phyloP scores from a whole-genome alignment of 306 rosid species.

The Begonia fuchsioides region DNA sequence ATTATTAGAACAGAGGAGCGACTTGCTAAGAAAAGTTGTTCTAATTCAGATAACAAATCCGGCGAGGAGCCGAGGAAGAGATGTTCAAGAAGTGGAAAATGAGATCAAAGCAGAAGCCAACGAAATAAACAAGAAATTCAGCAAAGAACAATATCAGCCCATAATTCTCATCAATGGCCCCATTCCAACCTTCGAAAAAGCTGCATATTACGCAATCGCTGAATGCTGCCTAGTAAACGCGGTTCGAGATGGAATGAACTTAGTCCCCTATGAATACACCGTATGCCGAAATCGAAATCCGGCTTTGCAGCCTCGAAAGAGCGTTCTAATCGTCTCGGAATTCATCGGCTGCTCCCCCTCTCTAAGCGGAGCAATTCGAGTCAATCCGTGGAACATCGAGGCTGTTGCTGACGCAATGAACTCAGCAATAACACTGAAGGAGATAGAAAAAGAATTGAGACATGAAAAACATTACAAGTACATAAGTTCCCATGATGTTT shows the following conservation, averaged over 20 bases:
- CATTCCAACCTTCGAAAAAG: slow-evolving; percentile 66
- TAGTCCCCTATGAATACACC: slow-evolving; percentile 73
- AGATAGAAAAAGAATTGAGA: slow-evolving; percentile 52
- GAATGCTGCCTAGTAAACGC: slow-evolving; percentile 87
- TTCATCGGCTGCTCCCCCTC: slow-evolving; percentile 88
- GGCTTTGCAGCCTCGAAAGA: slow-evolving; percentile 23
- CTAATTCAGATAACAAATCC: slow-evolving; percentile 81
- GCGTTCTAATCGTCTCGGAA: slow-evolving; percentile 86
- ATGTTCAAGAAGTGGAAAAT: slow-evolving; percentile 59
- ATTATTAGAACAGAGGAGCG: slow-evolving; percentile 49
- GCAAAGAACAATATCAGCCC: slow-evolving; percentile 43
- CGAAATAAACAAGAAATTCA: slow-evolving; percentile 49
- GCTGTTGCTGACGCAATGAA: slow-evolving; percentile 68
- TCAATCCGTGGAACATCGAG: slow-evolving; percentile 79
- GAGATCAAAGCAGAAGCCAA: slow-evolving; percentile 42
- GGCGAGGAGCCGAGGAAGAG: slow-evolving; percentile 76
- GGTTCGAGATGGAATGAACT: slow-evolving; percentile 79
- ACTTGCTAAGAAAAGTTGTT: slow-evolving; percentile 41
- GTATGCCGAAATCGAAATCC: slow-evolving; percentile 50
- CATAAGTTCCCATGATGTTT: slow-evolving; percentile 75
- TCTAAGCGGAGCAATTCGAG: slow-evolving; percentile 81
- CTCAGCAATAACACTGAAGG: slow-evolving; percentile 43
- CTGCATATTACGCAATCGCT: slow-evolving; percentile 67
- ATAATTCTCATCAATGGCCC: slow-evolving; percentile 59
- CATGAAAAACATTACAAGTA: slow-evolving; percentile 75